These are phyloP conservation scores for Amaranthus tricolor DNA, from an alignment of 179 eudicot genomes.

Conservation along the genomic window DNA sequence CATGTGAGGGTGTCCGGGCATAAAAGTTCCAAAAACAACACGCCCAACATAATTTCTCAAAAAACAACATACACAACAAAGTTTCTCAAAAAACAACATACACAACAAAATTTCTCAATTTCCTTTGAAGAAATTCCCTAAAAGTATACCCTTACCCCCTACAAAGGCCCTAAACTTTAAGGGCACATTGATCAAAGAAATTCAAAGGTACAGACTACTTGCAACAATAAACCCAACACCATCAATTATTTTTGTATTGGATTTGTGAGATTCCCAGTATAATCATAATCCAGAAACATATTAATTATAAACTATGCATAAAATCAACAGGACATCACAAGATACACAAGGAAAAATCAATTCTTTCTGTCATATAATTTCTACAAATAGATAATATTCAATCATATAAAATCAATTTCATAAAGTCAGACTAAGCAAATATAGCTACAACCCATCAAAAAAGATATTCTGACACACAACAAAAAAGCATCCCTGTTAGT, in stretches of 20 bases:
- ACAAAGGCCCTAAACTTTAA: neutral
- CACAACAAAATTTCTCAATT: neutral
- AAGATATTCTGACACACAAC: conserved; percentile 25
- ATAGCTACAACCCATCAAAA: conserved; percentile 21
- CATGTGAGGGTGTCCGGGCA: neutral
- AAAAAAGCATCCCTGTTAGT: conserved; percentile 18
- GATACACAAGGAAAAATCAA: neutral
- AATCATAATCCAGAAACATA: neutral
- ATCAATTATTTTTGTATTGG: neutral
- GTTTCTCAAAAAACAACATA: neutral
- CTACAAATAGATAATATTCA: neutral
- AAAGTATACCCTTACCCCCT: neutral
- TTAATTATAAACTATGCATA: neutral
- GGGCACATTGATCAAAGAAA: neutral
- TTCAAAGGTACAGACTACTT: neutral
- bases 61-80: too few species aligned
- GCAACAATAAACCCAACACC: neutral
- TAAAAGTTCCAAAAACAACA: too few species aligned
- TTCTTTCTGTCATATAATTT: neutral
- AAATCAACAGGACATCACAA: neutral
- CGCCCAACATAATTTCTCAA: too few species aligned
- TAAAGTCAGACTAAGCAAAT: conserved; percentile 14
- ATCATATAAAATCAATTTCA: neutral
- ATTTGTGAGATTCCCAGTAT: neutral
- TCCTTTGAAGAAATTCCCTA: neutral